Evolutionary conservation across 1,284 basidiomycete genomes (phyloP).

Genomic region (Coniferiporia weirii): DNA sequence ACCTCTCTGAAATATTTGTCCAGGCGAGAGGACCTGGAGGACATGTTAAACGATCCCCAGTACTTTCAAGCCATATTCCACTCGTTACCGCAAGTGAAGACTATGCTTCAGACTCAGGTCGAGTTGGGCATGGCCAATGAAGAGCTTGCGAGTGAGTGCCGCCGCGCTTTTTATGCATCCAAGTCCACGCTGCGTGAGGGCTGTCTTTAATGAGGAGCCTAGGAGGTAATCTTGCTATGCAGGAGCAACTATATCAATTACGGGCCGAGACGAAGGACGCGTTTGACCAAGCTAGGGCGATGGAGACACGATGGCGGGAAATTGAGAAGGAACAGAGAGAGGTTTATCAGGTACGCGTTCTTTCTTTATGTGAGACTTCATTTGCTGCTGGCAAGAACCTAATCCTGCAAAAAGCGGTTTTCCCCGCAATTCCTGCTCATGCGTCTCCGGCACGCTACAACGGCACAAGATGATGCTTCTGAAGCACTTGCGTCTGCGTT

Average conservation of each 20-base stretch:
- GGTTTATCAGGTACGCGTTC: conserved; percentile 69
- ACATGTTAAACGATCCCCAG: conserved; percentile 70
- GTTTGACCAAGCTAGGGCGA: conserved; percentile 75
- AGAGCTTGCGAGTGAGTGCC: conserved; percentile 62
- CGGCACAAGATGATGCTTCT: conserved; percentile 82
- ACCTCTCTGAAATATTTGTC: conserved; percentile 1
- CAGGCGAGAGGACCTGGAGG: conserved; percentile 85
- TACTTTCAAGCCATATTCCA: conserved; percentile 88
- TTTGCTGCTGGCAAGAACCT: not conserved
- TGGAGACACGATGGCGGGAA: conserved; percentile 80
- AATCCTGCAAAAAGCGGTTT: conserved; percentile 54
- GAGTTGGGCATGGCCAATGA: conserved; percentile 81
- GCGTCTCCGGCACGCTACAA: conserved; percentile 79
- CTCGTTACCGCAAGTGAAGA: conserved; percentile 67
- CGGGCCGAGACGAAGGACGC: conserved; percentile 77
- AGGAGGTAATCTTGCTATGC: conserved; percentile 74
- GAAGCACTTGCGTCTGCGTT: conserved; percentile 79
- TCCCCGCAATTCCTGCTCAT: conserved; percentile 82
- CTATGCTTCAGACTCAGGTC: conserved; percentile 67
- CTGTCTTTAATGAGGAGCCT: conserved; percentile 4
- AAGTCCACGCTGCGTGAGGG: not conserved
- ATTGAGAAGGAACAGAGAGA: conserved; percentile 82
- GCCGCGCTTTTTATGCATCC: not conserved
- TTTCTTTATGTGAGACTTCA: conserved; percentile 1
- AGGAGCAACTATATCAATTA: conserved; percentile 67